A percentile compares a stretch with the other conserved stretches of the same genome.
These are phyloP conservation scores for Prunus armeniaca DNA, from an alignment of 306 rosid species.

Conservation along the genomic window DNA sequence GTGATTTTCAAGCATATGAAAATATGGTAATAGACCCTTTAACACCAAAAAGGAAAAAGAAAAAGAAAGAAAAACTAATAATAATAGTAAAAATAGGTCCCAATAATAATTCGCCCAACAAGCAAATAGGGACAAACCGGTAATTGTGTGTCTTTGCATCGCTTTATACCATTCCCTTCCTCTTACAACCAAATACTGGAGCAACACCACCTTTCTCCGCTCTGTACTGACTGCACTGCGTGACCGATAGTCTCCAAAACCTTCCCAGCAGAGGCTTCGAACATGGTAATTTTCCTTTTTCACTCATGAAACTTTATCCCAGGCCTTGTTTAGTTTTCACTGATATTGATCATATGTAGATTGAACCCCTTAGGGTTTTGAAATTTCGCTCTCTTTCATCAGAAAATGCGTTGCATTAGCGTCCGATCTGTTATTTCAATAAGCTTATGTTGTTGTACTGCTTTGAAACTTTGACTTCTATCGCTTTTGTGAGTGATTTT, in stretches of 20 bases:
- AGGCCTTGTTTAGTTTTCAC: background rate
- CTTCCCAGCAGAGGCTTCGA: background rate
- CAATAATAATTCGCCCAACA: background rate
- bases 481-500: background rate
- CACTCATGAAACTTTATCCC: background rate
- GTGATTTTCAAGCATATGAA: too few relatives aligned
- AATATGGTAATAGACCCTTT: too few relatives aligned
- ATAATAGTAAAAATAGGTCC: too few relatives aligned
- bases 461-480: background rate
- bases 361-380: slow-evolving; percentile 6
- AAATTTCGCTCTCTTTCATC: background rate
- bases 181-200: background rate
- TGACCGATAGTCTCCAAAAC: slow-evolving; percentile 3
- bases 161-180: background rate
- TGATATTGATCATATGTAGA: background rate
- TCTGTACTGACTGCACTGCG: background rate
- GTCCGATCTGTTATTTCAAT: slow-evolving; percentile 8
- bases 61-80: background rate
- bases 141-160: background rate
- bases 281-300: slow-evolving; percentile 17
- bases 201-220: background rate
- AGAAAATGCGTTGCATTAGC: background rate
- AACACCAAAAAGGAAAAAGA: background rate
- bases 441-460: background rate
- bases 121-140: background rate